phyloP scores from a whole-genome alignment of 805 yeast genomes.

The Kodamaea kakaduensis region DNA sequence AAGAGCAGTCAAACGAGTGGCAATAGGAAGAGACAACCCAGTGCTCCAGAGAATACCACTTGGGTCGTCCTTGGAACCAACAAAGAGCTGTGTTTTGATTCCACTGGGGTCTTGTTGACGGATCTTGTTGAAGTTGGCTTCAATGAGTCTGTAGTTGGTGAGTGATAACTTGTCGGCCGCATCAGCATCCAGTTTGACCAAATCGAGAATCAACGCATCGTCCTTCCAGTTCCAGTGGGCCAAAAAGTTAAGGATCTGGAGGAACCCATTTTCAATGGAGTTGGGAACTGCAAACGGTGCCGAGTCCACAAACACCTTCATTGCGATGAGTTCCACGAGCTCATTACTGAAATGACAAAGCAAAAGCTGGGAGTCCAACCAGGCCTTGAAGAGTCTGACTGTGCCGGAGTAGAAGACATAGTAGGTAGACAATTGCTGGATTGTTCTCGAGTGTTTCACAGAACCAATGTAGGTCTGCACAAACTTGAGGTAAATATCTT shows the following conservation, averaged over 20 bases:
- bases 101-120: slow-evolving; percentile 82
- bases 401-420: slow-evolving; percentile 74
- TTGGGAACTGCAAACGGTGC: slow-evolving; percentile 82
- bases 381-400: slow-evolving; percentile 78
- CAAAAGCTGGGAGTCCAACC: slow-evolving; percentile 83
- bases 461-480: slow-evolving; percentile 61
- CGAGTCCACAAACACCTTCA: slow-evolving; percentile 81
- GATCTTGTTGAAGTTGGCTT: slow-evolving; percentile 59
- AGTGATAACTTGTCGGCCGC: slow-evolving; percentile 61
- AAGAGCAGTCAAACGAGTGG: slow-evolving; percentile 82
- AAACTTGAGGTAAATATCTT: slow-evolving; percentile 60
- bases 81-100: slow-evolving; percentile 70
- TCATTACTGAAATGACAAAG: slow-evolving; percentile 72
- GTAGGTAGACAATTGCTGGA: slow-evolving; percentile 65
- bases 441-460: slow-evolving; percentile 76
- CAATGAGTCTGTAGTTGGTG: slow-evolving; percentile 57
- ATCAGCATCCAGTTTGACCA: slow-evolving; percentile 48
- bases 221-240: slow-evolving; percentile 94
- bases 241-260: slow-evolving; percentile 65
- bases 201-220: slow-evolving; percentile 75
- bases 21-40: slow-evolving; percentile 63
- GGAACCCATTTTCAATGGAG: slow-evolving; percentile 75
- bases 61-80: slow-evolving; percentile 80
- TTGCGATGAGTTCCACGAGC: slow-evolving; percentile 73
- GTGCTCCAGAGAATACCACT: slow-evolving; percentile 83